These are phyloP conservation scores for Triticum dicoccoides DNA, from an alignment of 176 grass and related monocot species.

Conservation along the genomic window DNA sequence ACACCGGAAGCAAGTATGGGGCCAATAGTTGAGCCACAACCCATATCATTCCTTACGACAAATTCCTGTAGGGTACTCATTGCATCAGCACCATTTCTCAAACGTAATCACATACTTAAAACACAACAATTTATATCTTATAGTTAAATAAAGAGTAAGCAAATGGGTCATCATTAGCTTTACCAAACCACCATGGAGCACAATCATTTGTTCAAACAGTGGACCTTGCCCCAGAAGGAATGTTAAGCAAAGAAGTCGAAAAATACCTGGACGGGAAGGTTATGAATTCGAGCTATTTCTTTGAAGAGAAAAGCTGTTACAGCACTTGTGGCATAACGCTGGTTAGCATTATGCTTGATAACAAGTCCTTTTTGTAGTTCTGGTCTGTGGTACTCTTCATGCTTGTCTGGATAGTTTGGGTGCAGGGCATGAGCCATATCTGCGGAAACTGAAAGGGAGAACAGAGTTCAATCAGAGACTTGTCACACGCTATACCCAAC, in stretches of 20 bases:
- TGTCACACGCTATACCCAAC: background rate
- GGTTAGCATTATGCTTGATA: conserved; percentile 95
- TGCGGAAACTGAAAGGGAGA: conserved; percentile 58
- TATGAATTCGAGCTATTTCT: conserved; percentile 76
- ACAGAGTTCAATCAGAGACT: conserved; percentile 8
- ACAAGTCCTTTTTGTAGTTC: conserved; percentile 88
- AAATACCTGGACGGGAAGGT: conserved; percentile 83
- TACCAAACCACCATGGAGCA: background rate
- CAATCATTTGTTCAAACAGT: background rate
- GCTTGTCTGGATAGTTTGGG: conserved; percentile 86
- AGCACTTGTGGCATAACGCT: conserved; percentile 92
- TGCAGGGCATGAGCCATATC: conserved; percentile 98
- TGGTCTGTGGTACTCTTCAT: conserved; percentile 87
- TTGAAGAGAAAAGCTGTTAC: conserved; percentile 96
- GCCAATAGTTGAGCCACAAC: conserved; percentile 92
- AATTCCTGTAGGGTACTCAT: conserved; percentile 59
- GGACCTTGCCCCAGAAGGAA: background rate
- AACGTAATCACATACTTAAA: background rate
- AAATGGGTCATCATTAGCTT: background rate
- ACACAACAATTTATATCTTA: background rate
- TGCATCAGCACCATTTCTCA: background rate
- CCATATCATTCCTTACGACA: conserved; percentile 95
- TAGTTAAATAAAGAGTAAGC: background rate
- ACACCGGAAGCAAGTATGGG: conserved; percentile 95
- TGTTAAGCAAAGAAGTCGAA: conserved; percentile 1